Base-by-base conservation (phyloP, 2,329 filamentous ascomycete species). In the Exophiala oligosperma region DNA sequence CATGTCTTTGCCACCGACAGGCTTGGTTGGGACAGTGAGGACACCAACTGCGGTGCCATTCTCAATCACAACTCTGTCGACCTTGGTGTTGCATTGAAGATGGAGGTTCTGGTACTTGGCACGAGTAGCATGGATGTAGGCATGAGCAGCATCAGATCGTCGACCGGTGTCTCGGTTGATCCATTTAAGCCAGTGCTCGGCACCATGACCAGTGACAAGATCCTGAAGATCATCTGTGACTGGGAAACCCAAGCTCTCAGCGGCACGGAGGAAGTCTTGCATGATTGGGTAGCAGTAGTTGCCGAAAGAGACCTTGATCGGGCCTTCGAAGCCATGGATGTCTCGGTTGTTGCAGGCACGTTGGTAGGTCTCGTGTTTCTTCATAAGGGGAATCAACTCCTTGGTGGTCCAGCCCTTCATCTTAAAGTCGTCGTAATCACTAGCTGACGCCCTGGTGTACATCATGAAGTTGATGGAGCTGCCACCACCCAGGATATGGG, bases 181-280 rank as follows among this genome's bases (percentile, higher is more conserved):
- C 89, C 89, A 92, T 74, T 92, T 92, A 56, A 92, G 76, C 89
- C 89, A 92, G 64, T 92, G 89, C 74, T 92, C 88, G 47, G 88
- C 89, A 62, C 89, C 89, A 59, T 86, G 84, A 12, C 65, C 74
- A 54, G 75, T 77, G 17, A 66, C 71, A 56, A 92, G 76, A 67
- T 92, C 89, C 70, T 92, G 86, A 2, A 91, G 78, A 69, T 92
- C 89, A 69, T 92, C 89, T 11, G 89, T 90, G 11, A 84, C 79
- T 0, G 85, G 89, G 58, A 92, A 91, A 21, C 85, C 89, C 69
- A 91, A 88, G 0, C 86, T 87, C 67, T 91, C 88, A 2, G 84
- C 79, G 14, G 88, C 87, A 21, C 88, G 80, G 38, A 92, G 77
- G 78, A 92, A 92, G 73, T 93, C 89, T 52, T 92, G 86, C 80